Base-by-base conservation (phyloP, 805 yeast species). In the Candida pseudoglaebosa region DNA sequence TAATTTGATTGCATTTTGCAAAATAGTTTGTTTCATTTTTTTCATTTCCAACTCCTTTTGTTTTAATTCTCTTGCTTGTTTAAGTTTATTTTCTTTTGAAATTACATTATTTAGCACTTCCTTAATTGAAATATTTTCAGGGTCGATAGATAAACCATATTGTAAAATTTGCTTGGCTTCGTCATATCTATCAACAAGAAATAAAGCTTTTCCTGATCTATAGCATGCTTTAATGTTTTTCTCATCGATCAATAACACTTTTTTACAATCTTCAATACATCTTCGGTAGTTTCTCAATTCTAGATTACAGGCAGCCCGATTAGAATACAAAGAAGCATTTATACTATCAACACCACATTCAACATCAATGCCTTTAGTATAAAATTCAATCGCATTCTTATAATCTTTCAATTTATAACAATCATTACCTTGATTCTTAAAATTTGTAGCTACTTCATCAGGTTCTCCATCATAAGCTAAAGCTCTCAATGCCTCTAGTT, bases 391-490 rank as follows among this genome's bases (percentile, higher is more conserved):
- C 0, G 99, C 99, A 46, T 78, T 78, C 40, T 76, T 73, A 62
- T 75, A 93, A 50, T 81, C 78, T 50, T 82, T 86, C 7, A 67
- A 66, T 56, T 78, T 82, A 63, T 73, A 93, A 42, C 85, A 75
- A 12, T 88, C 97, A 58, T 95, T 93, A 4, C 99, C 99, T 56
- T 91, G 97, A 44, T 77, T 81, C 46, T 89, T 88, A 67, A 90
- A 93, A 54, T 89, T 90, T 17, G 77, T 71, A 3, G 97, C 97
- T 24, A 89, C 70, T 54, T 93, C 99, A 52, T 84, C 81, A 0
- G 97, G 96, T 46, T 88, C 95, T 32, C 98, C 99, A 36, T 93
- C 99, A 54, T 87, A 89, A 0, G 95, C 96, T 49, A 93, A 67
- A 4, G 96, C 91, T 54, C 82, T 83, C 41, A 93, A 70, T 0